phyloP scores from a whole-genome alignment of 1,284 basidiomycete genomes.

The Malassezia yamatoensis region DNA sequence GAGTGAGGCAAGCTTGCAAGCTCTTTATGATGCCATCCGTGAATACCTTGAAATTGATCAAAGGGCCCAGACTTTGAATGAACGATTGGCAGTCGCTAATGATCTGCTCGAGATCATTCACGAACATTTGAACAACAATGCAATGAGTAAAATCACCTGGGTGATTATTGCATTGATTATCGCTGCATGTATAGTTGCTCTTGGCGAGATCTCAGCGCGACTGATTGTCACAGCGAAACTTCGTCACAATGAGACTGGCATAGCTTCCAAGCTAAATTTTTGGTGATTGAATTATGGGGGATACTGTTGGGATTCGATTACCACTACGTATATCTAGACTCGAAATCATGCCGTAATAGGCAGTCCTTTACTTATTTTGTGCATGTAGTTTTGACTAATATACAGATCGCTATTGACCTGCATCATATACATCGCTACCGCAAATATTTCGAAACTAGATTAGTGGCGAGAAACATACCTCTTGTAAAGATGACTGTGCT shows the following conservation, averaged over 20 bases:
- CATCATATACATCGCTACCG: constrained; percentile 6
- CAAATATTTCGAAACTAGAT: constrained; percentile 7
- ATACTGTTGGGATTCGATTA: no score
- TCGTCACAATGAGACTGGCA: no score
- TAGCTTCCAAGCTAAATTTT: no score
- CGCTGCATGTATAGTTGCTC: constrained; percentile 72
- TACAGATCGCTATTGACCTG: background rate
- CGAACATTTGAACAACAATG: constrained; percentile 78
- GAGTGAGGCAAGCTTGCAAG: constrained; percentile 80
- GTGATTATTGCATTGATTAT: constrained; percentile 91
- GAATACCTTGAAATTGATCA: constrained; percentile 88
- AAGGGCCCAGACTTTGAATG: constrained; percentile 76
- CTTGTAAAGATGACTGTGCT: background rate
- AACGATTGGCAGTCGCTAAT: constrained; percentile 74
- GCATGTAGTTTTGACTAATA: background rate
- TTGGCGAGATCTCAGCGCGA: constrained; percentile 75
- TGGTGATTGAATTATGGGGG: no score
- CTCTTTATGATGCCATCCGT: constrained; percentile 80
- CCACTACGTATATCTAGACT: no score
- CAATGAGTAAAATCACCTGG: constrained; percentile 67
- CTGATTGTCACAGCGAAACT: constrained; percentile 49
- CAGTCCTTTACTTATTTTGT: background rate
- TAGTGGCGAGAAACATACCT: background rate
- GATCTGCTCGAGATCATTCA: constrained; percentile 64
- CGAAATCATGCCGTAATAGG: no score